A percentile compares a stretch with the other conserved stretches of the same genome.
Conservation (phyloP, 331 rosid genomes). For the Phaseolus coccineus region DNA sequence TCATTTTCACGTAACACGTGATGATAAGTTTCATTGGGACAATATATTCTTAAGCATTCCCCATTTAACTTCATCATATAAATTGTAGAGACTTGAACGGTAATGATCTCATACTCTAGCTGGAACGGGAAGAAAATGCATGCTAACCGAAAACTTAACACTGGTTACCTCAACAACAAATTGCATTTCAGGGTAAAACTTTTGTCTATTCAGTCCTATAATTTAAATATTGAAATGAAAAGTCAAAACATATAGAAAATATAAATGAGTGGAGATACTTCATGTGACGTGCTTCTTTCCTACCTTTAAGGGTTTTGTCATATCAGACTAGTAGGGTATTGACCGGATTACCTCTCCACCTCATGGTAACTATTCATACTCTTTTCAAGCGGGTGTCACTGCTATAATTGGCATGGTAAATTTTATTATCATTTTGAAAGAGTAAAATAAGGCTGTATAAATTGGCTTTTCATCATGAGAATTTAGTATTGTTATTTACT, state of each 20-base stretch:
- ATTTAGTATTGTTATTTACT: not conserved
- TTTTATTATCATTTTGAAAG: constrained; percentile 31
- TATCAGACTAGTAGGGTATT: constrained; percentile 57
- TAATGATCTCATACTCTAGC: constrained; percentile 80
- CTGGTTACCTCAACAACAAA: constrained; percentile 67
- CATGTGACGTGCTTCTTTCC: not conserved
- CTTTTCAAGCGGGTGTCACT: constrained; percentile 46
- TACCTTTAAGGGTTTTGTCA: constrained; percentile 55
- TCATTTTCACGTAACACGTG: not conserved
- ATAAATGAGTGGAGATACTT: not conserved
- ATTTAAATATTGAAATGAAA: not conserved
- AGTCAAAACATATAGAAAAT: not conserved
- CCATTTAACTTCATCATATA: constrained; percentile 2
- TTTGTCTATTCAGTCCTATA: not conserved
- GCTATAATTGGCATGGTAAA: constrained; percentile 78
- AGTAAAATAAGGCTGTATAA: constrained; percentile 1
- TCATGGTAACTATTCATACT: constrained; percentile 54
- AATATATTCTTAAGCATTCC: constrained; percentile 19
- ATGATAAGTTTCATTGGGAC: not conserved
- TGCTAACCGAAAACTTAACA: constrained; percentile 61
- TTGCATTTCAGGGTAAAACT: constrained; percentile 62
- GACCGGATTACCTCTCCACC: constrained; percentile 58
- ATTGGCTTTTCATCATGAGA: not conserved
- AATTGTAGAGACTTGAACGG: constrained; percentile 37
- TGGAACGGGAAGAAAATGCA: constrained; percentile 88